Conservation (phyloP, 2,329 filamentous ascomycete species). For the Incumbomyces delicatus region DNA sequence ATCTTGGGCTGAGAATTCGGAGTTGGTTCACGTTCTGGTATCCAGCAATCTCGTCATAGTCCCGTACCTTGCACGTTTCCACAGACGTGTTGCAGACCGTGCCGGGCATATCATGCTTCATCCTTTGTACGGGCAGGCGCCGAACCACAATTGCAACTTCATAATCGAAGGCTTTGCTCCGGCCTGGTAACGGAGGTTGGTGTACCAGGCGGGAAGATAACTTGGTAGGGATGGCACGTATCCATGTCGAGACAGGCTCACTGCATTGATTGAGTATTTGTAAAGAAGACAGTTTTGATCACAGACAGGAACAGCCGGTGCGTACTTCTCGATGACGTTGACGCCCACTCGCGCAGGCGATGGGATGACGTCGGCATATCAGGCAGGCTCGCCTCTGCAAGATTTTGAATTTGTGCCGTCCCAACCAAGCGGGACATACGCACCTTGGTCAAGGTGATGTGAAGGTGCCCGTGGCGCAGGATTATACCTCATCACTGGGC, state of each 20-base stretch:
- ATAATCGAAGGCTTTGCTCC: conserved; percentile 92
- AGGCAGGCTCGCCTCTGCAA: conserved; percentile 83
- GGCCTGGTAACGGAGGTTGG: conserved; percentile 82
- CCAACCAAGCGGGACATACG: conserved; percentile 79
- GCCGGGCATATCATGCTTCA: conserved; percentile 85
- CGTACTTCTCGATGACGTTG: conserved; percentile 87
- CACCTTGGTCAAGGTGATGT: conserved; percentile 81
- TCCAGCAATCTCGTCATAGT: too few relatives aligned
- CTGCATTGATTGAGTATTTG: conserved; percentile 81
- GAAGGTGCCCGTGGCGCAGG: conserved; percentile 87
- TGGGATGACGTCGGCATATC: conserved; percentile 87
- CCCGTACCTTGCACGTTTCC: too few relatives aligned
- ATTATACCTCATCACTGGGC: conserved; percentile 79
- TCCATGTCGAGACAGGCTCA: conserved; percentile 86
- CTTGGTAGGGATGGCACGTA: too few relatives aligned
- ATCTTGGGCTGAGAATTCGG: too few relatives aligned
- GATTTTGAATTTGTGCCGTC: conserved; percentile 93
- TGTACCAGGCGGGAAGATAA: too few relatives aligned
- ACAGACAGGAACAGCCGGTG: conserved; percentile 84
- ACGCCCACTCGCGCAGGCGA: conserved; percentile 89
- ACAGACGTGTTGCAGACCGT: conserved; percentile 36
- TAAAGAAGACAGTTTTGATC: conserved; percentile 66
- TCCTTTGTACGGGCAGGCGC: conserved; percentile 82
- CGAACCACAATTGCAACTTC: conserved; percentile 88
- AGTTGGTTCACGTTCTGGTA: too few relatives aligned